These are phyloP conservation scores for Vaucheria bursata DNA, from an alignment of 352 stramenopile genomes.

Conservation along the genomic window DNA sequence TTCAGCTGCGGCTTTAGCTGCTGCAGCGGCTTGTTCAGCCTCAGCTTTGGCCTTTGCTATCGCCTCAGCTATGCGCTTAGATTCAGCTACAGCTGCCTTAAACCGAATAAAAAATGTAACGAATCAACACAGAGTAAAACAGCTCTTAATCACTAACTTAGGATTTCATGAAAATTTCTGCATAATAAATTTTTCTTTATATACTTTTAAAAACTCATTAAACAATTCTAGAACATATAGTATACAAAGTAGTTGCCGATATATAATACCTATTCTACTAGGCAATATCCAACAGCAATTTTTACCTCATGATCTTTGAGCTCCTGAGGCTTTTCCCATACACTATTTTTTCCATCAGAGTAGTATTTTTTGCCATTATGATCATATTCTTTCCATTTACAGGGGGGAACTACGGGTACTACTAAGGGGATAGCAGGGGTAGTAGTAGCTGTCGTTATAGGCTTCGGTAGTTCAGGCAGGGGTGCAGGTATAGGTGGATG, in stretches of 20 bases:
- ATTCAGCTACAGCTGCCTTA: not conserved
- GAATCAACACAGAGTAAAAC: not conserved
- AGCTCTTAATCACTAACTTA: too few species aligned
- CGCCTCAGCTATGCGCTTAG: slow-evolving; percentile 10
- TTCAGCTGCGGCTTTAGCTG: slow-evolving; percentile 3
- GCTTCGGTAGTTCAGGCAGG: not conserved
- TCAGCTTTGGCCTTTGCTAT: slow-evolving; percentile 18
- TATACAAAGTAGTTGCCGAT: too few species aligned
- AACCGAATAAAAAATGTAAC: not conserved
- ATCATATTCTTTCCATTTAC: slow-evolving; percentile 50
- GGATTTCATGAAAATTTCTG: too few species aligned
- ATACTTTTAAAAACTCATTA: too few species aligned
- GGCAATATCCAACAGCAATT: too few species aligned
- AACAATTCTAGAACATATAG: too few species aligned
- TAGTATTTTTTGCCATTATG: slow-evolving; percentile 49
- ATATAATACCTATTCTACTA: too few species aligned
- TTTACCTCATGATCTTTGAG: slow-evolving; percentile 45
- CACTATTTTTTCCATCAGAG: slow-evolving; percentile 41
- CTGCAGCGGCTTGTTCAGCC: slow-evolving; percentile 18
- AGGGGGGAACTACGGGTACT: slow-evolving; percentile 30
- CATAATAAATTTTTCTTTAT: too few species aligned
- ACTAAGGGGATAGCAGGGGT: slow-evolving; percentile 16
- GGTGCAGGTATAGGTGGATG: slow-evolving; percentile 5
- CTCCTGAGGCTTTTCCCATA: slow-evolving; percentile 49
- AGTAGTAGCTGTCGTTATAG: slow-evolving; percentile 10